phyloP scores from a whole-genome alignment of 2,329 filamentous ascomycete genomes.

The Colletotrichum sublineola region DNA sequence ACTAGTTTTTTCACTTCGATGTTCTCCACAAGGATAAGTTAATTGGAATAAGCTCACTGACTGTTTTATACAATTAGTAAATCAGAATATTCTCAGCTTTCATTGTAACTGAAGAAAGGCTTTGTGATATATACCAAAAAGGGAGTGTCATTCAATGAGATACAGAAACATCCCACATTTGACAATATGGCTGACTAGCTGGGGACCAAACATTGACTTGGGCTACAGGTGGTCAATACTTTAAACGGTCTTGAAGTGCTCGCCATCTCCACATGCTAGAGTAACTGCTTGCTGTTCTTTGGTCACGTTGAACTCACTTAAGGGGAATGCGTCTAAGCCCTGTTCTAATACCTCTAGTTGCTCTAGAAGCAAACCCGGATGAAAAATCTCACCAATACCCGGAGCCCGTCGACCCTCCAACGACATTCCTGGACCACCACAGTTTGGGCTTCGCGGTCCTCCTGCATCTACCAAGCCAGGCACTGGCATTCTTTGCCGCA shows the following conservation, averaged over 20 bases:
- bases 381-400: background rate
- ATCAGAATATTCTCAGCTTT: background rate
- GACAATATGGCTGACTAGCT: background rate
- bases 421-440: background rate
- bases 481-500: constrained; percentile 13
- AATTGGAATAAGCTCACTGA: background rate
- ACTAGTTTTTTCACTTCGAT: background rate
- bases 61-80: background rate
- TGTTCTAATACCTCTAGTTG: background rate
- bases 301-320: too few species aligned
- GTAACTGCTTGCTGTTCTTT: too few species aligned
- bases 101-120: background rate
- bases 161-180: background rate
- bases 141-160: background rate
- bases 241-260: background rate
- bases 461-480: constrained; percentile 6
- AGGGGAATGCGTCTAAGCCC: background rate
- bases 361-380: too few species aligned
- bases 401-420: background rate
- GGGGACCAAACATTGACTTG: background rate
- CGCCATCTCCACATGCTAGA: background rate
- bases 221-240: background rate
- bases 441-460: too few species aligned
- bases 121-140: background rate
- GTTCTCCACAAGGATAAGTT: background rate